phyloP scores from a whole-genome alignment of 805 yeast genomes.

The Starmerella floris region DNA sequence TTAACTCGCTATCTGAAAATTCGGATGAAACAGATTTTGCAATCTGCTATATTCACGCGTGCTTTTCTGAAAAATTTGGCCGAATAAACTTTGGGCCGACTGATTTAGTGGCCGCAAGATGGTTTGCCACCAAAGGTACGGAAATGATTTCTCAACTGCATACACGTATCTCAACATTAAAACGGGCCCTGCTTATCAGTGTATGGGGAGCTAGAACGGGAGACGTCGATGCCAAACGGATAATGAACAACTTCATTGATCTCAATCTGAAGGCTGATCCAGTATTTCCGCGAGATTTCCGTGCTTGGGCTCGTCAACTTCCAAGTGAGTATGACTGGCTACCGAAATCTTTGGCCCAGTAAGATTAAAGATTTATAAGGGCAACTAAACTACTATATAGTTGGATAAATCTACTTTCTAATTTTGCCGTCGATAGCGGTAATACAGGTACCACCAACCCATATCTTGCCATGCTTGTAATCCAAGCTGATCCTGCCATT shows the following conservation, averaged over 20 bases:
- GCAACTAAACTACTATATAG: not conserved
- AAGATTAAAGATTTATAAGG: not conserved
- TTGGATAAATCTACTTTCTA: not conserved
- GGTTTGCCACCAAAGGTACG: conserved; percentile 6
- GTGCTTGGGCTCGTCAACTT: conserved; percentile 1
- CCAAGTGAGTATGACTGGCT: conserved; percentile 8
- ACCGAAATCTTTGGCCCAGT: not conserved
- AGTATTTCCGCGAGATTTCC: not conserved
- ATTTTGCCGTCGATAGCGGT: conserved; percentile 7
- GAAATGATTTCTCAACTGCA: conserved; percentile 24
- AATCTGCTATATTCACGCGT: conserved; percentile 11
- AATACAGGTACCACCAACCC: conserved; percentile 13
- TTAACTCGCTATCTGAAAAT: not conserved
- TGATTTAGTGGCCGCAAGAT: conserved; percentile 6
- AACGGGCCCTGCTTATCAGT: conserved; percentile 38
- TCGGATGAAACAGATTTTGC: not conserved
- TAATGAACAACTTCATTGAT: conserved; percentile 16
- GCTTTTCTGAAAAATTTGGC: conserved; percentile 6
- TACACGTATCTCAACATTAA: conserved; percentile 36
- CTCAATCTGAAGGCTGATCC: not conserved
- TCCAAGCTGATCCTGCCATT: conserved; percentile 9
- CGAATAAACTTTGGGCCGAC: not conserved
- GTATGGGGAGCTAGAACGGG: conserved; percentile 45
- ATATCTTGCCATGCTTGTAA: conserved; percentile 8
- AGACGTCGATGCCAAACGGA: conserved; percentile 14